phyloP scores from a whole-genome alignment of 2,329 filamentous ascomycete genomes.

The Cordyceps fumosorosea region DNA sequence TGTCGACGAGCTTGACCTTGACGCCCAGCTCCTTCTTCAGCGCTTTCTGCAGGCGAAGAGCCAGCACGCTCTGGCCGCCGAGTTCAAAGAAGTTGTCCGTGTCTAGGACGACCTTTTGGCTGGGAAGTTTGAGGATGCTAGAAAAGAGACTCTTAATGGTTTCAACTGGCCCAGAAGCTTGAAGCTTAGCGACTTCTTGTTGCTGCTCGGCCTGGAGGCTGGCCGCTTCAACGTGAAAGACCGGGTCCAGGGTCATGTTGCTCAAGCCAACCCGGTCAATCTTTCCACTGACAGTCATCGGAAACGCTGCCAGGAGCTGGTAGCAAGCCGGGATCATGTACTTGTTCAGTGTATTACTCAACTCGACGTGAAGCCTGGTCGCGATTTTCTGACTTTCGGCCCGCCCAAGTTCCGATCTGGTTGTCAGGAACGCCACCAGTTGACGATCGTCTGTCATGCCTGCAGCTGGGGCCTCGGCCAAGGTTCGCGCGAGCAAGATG shows the following conservation, averaged over 20 bases:
- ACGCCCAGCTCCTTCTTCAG: conserved; percentile 22
- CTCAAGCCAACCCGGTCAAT: conserved; percentile 19
- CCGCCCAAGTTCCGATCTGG: conserved; percentile 14
- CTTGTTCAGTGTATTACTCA: conserved; percentile 20
- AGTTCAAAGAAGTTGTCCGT: conserved; percentile 21
- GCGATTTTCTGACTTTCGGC: conserved; percentile 15
- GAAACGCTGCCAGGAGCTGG: conserved; percentile 17
- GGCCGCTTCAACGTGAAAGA: conserved; percentile 4
- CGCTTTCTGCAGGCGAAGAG: conserved; percentile 20
- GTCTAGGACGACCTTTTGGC: not conserved
- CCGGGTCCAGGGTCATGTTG: conserved; percentile 16
- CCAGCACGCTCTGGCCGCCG: conserved; percentile 22
- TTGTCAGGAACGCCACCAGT: conserved; percentile 20
- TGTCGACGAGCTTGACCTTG: conserved; percentile 19
- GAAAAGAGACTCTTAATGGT: not conserved
- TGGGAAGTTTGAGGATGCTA: not conserved
- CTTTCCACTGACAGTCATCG: conserved; percentile 20
- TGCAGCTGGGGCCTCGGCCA: not conserved
- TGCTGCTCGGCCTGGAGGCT: not conserved
- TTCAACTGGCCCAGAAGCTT: not conserved
- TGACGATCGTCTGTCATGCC: conserved; percentile 17
- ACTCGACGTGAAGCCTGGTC: conserved; percentile 16
- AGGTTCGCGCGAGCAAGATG: conserved; percentile 18
- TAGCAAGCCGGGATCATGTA: conserved; percentile 23
- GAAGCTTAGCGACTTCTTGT: not conserved